Evolutionary conservation across 768 basidiomycete genomes (phyloP), one percentile per base, ranked within the genome.

Genomic region (Tricholoma flavovirens): DNA sequence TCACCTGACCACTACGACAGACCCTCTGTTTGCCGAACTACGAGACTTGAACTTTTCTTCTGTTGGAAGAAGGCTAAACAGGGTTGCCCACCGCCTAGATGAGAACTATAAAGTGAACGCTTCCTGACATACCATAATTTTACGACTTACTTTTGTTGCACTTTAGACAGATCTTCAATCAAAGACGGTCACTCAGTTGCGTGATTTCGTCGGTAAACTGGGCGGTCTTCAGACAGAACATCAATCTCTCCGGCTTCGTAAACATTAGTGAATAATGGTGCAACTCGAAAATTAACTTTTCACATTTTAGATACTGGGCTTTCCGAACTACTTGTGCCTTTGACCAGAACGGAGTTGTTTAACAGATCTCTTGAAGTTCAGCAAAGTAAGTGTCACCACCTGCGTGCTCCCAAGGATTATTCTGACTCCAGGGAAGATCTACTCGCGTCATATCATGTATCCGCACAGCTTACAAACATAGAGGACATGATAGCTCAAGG

Each of bases 191-290:
- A 83, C 88, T 10, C 92, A 99, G 70, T 75, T 99, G 63, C 83
- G 88, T 56, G 92, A 94, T 66, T 98, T 99, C 71, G 97, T 99
- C 17, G 94, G 95, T 11, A 94, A 91, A 66, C 77, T 99, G 1
- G 92, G 94, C 19, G 93, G 93, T 1, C 73, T 98, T 59, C 93
- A 98, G 72, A 83, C 82, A 15, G 96, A 99, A 65, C 93, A 97
- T 62, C 90, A 94, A 67, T 83, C 90, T 46, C 69, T 98, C 58
- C 77, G 89, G 59, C 76, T 98, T 51, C 96, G 96, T 98, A 67
- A 69, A 93, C 56, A 12, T 29, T 30, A 12, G 32, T 8, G 42
- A 12, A 17, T 49, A 22, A 21, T 32, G 3, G 3, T 52, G 32
- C 35, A 43, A 19, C 11, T 2, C 22, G 26, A 30, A 14, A 33